Evolutionary conservation across 805 yeast genomes (phyloP).

Genomic region (Komagataella populi): DNA sequence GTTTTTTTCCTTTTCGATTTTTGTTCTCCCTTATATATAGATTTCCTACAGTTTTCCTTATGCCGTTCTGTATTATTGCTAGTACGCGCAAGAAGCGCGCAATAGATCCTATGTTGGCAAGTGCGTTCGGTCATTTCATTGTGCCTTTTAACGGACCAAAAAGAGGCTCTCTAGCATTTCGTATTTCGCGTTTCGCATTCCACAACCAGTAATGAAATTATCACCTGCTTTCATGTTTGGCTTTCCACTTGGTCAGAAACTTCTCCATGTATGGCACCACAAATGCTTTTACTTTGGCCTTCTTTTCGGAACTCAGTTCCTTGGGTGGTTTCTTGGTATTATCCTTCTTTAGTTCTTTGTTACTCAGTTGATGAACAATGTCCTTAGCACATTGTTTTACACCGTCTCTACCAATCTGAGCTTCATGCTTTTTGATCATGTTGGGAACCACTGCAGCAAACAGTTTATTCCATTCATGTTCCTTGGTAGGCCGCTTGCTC

Average conservation of each 20-base stretch:
- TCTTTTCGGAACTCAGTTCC: conserved; percentile 50
- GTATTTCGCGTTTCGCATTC: background rate
- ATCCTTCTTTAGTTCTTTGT: conserved; percentile 50
- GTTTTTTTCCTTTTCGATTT: too few relatives aligned
- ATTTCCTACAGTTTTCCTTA: background rate
- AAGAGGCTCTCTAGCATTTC: background rate
- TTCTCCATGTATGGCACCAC: conserved; percentile 54
- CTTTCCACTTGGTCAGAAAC: conserved; percentile 19
- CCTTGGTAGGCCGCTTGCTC: background rate
- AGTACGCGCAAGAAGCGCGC: background rate
- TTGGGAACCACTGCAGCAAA: conserved; percentile 78
- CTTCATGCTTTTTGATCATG: conserved; percentile 49
- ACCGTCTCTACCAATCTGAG: conserved; percentile 57
- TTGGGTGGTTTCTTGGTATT: conserved; percentile 30
- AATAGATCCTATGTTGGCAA: too few relatives aligned
- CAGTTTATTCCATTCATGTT: conserved; percentile 23
- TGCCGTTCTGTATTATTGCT: background rate
- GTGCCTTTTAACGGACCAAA: background rate
- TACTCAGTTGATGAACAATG: conserved; percentile 49
- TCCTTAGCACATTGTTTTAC: conserved; percentile 72
- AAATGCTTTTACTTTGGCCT: conserved; percentile 56
- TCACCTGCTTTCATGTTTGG: background rate
- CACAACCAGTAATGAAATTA: background rate
- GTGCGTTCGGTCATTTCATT: background rate
- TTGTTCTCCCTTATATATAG: too few relatives aligned